Base-by-base conservation (phyloP, 1,284 basidiomycete species). In the Moniliella sp. region DNA sequence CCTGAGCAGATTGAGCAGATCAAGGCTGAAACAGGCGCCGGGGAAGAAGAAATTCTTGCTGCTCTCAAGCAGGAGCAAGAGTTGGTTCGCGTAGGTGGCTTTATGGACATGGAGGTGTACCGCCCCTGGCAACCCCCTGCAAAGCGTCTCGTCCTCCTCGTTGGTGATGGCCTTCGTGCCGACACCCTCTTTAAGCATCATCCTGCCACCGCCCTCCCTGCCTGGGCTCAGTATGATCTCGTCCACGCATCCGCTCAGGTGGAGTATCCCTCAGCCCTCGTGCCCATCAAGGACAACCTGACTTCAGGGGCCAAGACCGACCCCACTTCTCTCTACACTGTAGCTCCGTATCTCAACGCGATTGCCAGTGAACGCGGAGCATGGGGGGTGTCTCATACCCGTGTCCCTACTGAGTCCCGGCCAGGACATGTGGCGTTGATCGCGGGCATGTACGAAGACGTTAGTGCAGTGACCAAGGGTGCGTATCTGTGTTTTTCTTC, bases 391-490 rank as follows among this genome's bases (percentile, higher is more conserved):
- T 80, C 76, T 8, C 81, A 84, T 53, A 86, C 82, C 0, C 68
- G 74, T 28, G 80, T 86, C 2, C 81, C 81, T 9, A 86, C 82
- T 1, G 82, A 86, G 50, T 79, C 75, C 60, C 65, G 82, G 15
- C 81, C 81, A 2, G 82, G 81, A 4, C 82, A 65, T 34, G 80
- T 86, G 17, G 81, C 81, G 16, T 70, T 86, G 39, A 82, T 86
- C 45, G 82, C 76, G 21, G 80, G 80, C 5, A 82, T 84, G 78
- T 84, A 86, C 55, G 82, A 86, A 60, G 80, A 86, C 48, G 79
- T 82, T 4, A 80, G 77, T 4, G 81, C 80, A 9, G 81, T 86
- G 17, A 82, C 76, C 0, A 41, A 78, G 75, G 72, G 73, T 74
- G 61, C 44, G 65, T 30, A 8, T 3, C 12, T 8, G 10, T 15